Evolutionary conservation across 345 rosid species (phyloP).

Genomic region (Aquilaria sinensis): DNA sequence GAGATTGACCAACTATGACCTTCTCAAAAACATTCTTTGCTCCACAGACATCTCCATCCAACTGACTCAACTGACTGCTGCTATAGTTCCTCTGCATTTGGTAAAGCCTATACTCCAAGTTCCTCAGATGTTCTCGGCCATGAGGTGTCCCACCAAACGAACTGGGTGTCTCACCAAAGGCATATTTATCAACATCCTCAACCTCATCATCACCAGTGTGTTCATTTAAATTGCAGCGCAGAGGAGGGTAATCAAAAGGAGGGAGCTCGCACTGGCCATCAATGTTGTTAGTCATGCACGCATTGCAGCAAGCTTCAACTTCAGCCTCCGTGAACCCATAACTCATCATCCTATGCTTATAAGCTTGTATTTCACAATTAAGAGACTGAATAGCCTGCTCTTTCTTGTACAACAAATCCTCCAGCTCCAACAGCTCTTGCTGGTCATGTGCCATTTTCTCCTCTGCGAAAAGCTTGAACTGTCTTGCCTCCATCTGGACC

Average conservation of each 20-base stretch:
- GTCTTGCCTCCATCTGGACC: slow-evolving; percentile 86
- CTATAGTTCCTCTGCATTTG: slow-evolving; percentile 48
- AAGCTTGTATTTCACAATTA: slow-evolving; percentile 73
- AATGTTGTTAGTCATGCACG: slow-evolving; percentile 31
- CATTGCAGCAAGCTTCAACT: slow-evolving; percentile 47
- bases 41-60: slow-evolving; percentile 30
- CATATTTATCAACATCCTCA: slow-evolving; percentile 45
- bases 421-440: slow-evolving; percentile 48
- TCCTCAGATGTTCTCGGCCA: slow-evolving; percentile 32
- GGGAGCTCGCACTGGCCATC: slow-evolving; percentile 41
- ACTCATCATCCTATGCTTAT: slow-evolving; percentile 75
- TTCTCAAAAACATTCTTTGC: slow-evolving; percentile 42
- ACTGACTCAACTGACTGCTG: slow-evolving; percentile 10
- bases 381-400: slow-evolving; percentile 69
- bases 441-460: slow-evolving; percentile 85
- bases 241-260: slow-evolving; percentile 44
- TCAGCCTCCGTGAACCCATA: slow-evolving; percentile 68
- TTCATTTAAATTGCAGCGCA: slow-evolving; percentile 57
- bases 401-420: slow-evolving; percentile 69
- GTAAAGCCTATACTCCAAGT: slow-evolving; percentile 39
- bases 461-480: slow-evolving; percentile 65
- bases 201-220: slow-evolving; percentile 33
- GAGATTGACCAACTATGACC: slow-evolving; percentile 64
- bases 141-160: neutral
- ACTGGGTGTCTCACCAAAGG: slow-evolving; percentile 43